Percentiles rank a stretch among this genome's conserved stretches.
These are phyloP conservation scores for Magnaporthiopsis rhizophila DNA, from an alignment of 2,329 filamentous ascomycete genomes.

Conservation along the genomic window DNA sequence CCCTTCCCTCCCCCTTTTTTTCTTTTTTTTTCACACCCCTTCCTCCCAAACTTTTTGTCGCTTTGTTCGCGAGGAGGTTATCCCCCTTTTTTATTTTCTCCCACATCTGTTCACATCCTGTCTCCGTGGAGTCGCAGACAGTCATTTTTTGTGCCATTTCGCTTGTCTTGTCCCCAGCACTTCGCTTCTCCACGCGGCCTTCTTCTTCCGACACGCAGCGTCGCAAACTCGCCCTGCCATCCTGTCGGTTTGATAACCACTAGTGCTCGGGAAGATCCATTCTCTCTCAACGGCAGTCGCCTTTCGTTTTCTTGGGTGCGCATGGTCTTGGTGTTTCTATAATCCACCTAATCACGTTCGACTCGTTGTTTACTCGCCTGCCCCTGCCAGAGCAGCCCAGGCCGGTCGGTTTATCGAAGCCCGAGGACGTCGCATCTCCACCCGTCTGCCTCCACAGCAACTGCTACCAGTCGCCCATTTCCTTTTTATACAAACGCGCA, in stretches of 20 bases:
- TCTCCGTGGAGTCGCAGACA: slow-evolving; percentile 4
- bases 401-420: background rate
- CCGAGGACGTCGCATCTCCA: slow-evolving; percentile 4
- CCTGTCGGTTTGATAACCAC: slow-evolving; percentile 23
- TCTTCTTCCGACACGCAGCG: slow-evolving; percentile 24
- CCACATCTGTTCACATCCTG: slow-evolving; percentile 1
- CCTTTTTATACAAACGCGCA: slow-evolving; percentile 11
- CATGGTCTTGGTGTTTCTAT: slow-evolving; percentile 29
- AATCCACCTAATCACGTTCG: slow-evolving; percentile 31
- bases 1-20: slow-evolving; percentile 26
- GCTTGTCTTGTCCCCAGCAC: background rate
- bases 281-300: slow-evolving; percentile 14
- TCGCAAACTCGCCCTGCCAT: slow-evolving; percentile 23
- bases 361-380: slow-evolving; percentile 24
- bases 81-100: slow-evolving; percentile 1
- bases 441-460: slow-evolving; percentile 3
- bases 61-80: slow-evolving; percentile 13
- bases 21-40: slow-evolving; percentile 17
- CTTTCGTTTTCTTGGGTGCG: slow-evolving; percentile 17
- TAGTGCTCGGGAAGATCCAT: slow-evolving; percentile 20
- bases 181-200: slow-evolving; percentile 2
- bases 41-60: slow-evolving; percentile 16
- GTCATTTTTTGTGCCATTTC: slow-evolving; percentile 1
- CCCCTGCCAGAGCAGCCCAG: slow-evolving; percentile 6
- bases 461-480: slow-evolving; percentile 10